Conservation (phyloP, 805 yeast species). For the Huiozyma naganishii region DNA sequence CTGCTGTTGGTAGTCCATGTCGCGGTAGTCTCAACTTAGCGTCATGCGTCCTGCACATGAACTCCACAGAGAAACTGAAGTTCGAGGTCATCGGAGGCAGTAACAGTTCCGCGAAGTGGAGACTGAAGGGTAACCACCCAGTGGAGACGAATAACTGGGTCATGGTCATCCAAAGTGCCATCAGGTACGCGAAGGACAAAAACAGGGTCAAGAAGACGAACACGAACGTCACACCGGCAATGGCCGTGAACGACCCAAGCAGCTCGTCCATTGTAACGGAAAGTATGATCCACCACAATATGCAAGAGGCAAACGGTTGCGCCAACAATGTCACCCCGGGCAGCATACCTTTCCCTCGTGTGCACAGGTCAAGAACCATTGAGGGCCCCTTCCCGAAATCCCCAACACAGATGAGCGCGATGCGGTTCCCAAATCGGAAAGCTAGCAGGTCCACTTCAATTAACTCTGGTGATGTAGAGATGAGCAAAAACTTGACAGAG, state of each 20-base stretch:
- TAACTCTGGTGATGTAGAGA: conserved; percentile 15
- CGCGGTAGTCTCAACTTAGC: conserved; percentile 83
- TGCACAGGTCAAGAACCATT: neutral
- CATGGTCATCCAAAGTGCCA: conserved; percentile 90
- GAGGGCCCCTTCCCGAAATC: neutral
- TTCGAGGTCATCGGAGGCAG: conserved; percentile 76
- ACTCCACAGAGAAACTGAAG: conserved; percentile 82
- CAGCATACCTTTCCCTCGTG: neutral
- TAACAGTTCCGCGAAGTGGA: conserved; percentile 64
- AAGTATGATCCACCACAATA: neutral
- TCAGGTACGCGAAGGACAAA: conserved; percentile 69
- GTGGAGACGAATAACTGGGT: conserved; percentile 96
- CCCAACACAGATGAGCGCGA: neutral
- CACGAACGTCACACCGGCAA: conserved; percentile 11
- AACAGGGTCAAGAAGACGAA: conserved; percentile 23
- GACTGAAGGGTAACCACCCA: conserved; percentile 86
- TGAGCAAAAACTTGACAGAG: conserved; percentile 23
- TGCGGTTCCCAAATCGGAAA: conserved; percentile 1
- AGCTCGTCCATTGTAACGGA: neutral
- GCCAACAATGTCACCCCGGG: neutral
- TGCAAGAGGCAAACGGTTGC: neutral
- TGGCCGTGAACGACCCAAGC: conserved; percentile 7
- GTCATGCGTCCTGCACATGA: conserved; percentile 71
- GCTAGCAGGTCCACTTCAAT: conserved; percentile 14
- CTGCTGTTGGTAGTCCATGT: conserved; percentile 64